These are phyloP conservation scores for Rhynchosporium agropyri DNA, from an alignment of 2,329 filamentous ascomycete species.

Conservation along the genomic window DNA sequence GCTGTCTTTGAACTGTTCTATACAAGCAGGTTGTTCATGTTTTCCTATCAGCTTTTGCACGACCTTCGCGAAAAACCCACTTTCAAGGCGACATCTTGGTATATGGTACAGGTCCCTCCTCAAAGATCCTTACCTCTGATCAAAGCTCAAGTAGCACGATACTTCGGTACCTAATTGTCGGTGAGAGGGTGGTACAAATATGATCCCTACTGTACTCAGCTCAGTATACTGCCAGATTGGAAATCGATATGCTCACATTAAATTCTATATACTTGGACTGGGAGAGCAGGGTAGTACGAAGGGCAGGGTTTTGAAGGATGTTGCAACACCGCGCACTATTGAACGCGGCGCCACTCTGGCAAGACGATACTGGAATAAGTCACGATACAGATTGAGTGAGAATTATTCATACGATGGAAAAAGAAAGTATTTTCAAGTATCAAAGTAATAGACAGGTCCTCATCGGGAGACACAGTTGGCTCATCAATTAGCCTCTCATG, in stretches of 20 bases:
- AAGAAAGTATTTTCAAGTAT: slow-evolving; percentile 1
- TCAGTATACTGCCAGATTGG: not conserved
- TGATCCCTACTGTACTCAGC: not conserved
- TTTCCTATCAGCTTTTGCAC: not conserved
- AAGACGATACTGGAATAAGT: slow-evolving; percentile 9
- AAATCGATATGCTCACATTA: slow-evolving; percentile 8
- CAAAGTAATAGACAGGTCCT: slow-evolving; percentile 2
- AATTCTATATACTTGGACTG: slow-evolving; percentile 18
- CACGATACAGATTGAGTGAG: not conserved
- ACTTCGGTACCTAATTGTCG: slow-evolving; percentile 13
- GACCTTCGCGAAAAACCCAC: not conserved
- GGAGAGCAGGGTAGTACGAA: slow-evolving; percentile 15
- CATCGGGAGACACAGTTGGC: not conserved
- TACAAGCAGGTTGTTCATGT: not conserved
- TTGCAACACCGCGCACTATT: slow-evolving; percentile 13
- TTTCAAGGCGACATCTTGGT: not conserved
- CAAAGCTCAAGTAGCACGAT: not conserved
- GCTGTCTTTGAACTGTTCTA: not conserved
- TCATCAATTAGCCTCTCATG: slow-evolving; percentile 2
- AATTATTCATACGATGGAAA: not conserved
- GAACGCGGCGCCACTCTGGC: slow-evolving; percentile 21
- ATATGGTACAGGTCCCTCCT: not conserved
- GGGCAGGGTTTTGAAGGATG: slow-evolving; percentile 21
- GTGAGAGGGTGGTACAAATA: slow-evolving; percentile 6
- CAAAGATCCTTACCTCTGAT: slow-evolving; percentile 7